Evolutionary conservation across 176 grass and related monocot genomes (phyloP).

Genomic region (Olyra latifolia): DNA sequence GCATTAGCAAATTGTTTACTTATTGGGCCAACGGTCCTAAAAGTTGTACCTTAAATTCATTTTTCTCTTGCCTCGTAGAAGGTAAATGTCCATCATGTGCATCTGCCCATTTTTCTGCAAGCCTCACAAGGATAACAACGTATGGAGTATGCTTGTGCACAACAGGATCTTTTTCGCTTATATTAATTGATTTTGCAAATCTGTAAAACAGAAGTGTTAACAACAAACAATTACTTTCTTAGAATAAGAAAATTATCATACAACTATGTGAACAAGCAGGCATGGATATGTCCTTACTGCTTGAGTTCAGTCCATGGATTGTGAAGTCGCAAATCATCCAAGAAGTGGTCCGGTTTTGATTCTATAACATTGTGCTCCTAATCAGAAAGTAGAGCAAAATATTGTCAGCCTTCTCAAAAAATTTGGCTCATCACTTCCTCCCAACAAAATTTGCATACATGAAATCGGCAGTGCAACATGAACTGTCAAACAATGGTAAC

Average conservation of each 20-base stretch:
- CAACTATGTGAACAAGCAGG: not conserved
- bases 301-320: conserved; percentile 90
- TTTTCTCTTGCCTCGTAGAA: conserved; percentile 94
- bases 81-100: conserved; percentile 71
- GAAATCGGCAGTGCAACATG: not conserved
- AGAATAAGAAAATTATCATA: not conserved
- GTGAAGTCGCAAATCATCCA: conserved; percentile 93
- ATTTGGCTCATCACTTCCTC: not conserved
- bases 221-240: conserved; percentile 5
- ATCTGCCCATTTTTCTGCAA: conserved; percentile 88
- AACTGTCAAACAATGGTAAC: not conserved
- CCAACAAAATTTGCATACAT: not conserved
- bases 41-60: conserved; percentile 79
- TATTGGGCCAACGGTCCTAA: conserved; percentile 1
- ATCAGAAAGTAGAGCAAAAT: conserved; percentile 16
- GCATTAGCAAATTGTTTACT: not conserved
- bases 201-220: conserved; percentile 46
- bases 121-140: conserved; percentile 73
- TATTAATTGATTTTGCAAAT: conserved; percentile 77
- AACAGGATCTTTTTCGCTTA: conserved; percentile 77
- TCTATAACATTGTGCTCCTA: conserved; percentile 84
- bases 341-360: conserved; percentile 96
- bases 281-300: conserved; percentile 53
- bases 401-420: conserved; percentile 23
- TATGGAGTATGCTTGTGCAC: conserved; percentile 98